These are phyloP conservation scores for Sclerotinia sclerotiorum DNA, from an alignment of 2,329 filamentous ascomycete genomes.

Conservation along the genomic window DNA sequence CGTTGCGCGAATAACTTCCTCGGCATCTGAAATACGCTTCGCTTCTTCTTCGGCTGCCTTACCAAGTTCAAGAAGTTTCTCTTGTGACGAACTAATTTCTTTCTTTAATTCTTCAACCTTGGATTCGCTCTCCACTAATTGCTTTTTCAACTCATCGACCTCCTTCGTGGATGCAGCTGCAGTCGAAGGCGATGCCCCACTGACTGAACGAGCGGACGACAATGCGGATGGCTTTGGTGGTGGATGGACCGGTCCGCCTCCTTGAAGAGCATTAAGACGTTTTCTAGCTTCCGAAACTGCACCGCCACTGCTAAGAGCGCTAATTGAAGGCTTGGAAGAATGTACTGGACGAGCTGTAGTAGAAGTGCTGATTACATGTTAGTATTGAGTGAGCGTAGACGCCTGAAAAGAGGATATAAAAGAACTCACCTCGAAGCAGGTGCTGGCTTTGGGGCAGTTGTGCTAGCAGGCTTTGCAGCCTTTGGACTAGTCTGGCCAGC, in stretches of 20 bases:
- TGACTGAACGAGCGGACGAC: slow-evolving; percentile 43
- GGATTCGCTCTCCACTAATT: slow-evolving; percentile 57
- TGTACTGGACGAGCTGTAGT: slow-evolving; percentile 40
- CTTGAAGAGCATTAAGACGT: slow-evolving; percentile 52
- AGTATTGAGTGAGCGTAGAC: neutral
- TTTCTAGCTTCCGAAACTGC: slow-evolving; percentile 54
- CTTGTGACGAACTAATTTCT: slow-evolving; percentile 56
- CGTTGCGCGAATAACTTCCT: slow-evolving; percentile 46
- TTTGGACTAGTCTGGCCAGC: slow-evolving; percentile 41
- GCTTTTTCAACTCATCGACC: slow-evolving; percentile 59
- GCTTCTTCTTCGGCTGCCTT: slow-evolving; percentile 50
- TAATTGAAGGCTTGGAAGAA: slow-evolving; percentile 41
- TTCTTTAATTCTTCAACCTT: slow-evolving; percentile 58
- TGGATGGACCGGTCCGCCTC: slow-evolving; percentile 40
- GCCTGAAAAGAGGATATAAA: neutral
- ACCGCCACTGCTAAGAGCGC: slow-evolving; percentile 34
- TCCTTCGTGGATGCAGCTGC: slow-evolving; percentile 13
- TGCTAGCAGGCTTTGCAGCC: slow-evolving; percentile 43
- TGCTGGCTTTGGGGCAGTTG: slow-evolving; percentile 39
- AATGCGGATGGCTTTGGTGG: slow-evolving; percentile 41
- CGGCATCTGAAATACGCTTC: slow-evolving; percentile 42
- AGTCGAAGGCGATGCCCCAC: slow-evolving; percentile 22
- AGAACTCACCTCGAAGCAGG: slow-evolving; percentile 33
- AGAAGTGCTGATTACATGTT: slow-evolving; percentile 36
- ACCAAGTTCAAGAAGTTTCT: slow-evolving; percentile 55